Base-by-base conservation (phyloP, 2,329 filamentous ascomycete genomes). In the Colletotrichum truncatum region DNA sequence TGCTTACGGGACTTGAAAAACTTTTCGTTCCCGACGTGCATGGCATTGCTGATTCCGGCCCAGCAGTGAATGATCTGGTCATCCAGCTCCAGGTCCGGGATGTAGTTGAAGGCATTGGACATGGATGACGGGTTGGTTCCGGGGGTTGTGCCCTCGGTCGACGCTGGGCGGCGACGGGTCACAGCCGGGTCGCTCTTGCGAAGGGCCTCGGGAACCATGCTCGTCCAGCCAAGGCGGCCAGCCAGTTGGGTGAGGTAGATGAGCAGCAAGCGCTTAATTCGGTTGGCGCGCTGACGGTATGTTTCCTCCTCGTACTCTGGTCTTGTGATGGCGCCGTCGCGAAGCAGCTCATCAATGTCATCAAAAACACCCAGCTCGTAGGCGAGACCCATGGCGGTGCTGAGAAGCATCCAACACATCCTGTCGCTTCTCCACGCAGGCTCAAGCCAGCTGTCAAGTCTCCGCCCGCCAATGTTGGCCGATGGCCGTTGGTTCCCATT, bases 341-440 rank as follows among this genome's bases (percentile, higher is more conserved):
- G 85, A 59, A 90, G 77, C 71, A 89, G 75, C 71, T 94, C 92
- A 63, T 92, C 93, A 69, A 94, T 93, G 64, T 94, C 89, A 70
- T 98, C 96, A 71, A 98, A 99, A 2, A 99, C 93, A 10, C 96
- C 96, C 30, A 99, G 88, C 77, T 99, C 96, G 70, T 97, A 97
- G 0, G 93, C 93, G 36, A 98, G 83, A 1, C 94, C 92, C 82
- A 95, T 92, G 12, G 93, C 94, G 36, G 94, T 97, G 73, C 93
- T 97, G 28, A 98, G 85, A 12, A 98, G 83, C 93, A 98, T 98
- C 95, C 95, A 98, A 74, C 93, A 97, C 93, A 98, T 97, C 58
- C 94, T 91, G 73, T 98, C 95, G 69, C 91, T 93, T 71, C 95
- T 87, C 93, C 95, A 98, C 8, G 93, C 95, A 3, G 96, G 96